These are phyloP conservation scores for Pachysolen tannophilus DNA, from an alignment of 805 yeast species.

Conservation along the genomic window DNA sequence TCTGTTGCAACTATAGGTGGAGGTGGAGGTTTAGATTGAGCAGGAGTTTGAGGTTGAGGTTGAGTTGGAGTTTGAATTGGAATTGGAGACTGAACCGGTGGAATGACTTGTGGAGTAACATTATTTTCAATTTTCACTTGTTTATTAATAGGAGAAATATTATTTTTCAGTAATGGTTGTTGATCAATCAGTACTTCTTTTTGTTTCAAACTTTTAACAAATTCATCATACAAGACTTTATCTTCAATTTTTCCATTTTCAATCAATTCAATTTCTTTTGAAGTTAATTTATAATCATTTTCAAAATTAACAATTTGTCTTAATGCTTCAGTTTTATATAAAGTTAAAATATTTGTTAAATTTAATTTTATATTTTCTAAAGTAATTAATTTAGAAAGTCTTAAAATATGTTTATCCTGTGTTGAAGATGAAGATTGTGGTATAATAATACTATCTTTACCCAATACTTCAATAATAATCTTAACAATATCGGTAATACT, in stretches of 20 bases:
- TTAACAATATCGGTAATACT: constrained; percentile 27
- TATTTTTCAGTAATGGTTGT: constrained; percentile 4
- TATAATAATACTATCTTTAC: constrained; percentile 17
- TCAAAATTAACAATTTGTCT: constrained; percentile 31
- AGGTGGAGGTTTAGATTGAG: background rate
- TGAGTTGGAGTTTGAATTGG: too few relatives aligned
- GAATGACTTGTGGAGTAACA: constrained; percentile 4
- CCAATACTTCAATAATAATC: constrained; percentile 25
- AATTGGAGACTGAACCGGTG: constrained; percentile 9
- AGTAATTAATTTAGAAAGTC: constrained; percentile 22
- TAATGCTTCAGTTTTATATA: constrained; percentile 23
- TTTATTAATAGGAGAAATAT: too few relatives aligned
- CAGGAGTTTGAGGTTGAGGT: constrained; percentile 1
- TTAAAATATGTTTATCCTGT: constrained; percentile 20
- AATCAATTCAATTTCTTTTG: constrained; percentile 30
- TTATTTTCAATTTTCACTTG: too few relatives aligned
- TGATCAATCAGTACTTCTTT: constrained; percentile 10
- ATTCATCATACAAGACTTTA: constrained; percentile 20
- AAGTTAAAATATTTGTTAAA: constrained; percentile 23
- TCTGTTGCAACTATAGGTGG: too few relatives aligned
- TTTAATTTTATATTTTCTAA: constrained; percentile 24
- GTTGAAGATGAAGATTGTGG: constrained; percentile 10
- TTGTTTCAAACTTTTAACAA: constrained; percentile 13
- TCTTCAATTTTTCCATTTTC: constrained; percentile 33
- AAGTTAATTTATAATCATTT: constrained; percentile 23